phyloP scores from a whole-genome alignment of 2,329 filamentous ascomycete genomes.

The Cladorrhinum sp. region DNA sequence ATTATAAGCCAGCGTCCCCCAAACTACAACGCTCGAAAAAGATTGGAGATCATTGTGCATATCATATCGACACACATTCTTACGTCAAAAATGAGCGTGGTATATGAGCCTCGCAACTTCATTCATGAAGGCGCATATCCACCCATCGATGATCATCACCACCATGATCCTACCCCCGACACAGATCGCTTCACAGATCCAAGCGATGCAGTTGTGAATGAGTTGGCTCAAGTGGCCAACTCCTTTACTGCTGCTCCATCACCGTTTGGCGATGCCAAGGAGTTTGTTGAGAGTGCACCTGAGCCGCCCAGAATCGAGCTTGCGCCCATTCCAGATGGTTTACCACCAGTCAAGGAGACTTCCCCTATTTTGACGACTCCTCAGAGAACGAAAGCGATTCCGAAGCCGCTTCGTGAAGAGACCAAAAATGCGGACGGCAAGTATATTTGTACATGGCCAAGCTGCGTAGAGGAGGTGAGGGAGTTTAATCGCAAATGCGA shows the following conservation, averaged over 20 bases:
- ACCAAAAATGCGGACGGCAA: constrained; percentile 68
- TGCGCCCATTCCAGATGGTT: constrained; percentile 21
- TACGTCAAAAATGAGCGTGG: constrained; percentile 36
- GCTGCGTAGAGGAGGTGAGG: constrained; percentile 63
- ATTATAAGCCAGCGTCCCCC: not conserved
- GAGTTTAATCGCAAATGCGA: constrained; percentile 83
- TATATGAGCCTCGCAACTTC: constrained; percentile 50
- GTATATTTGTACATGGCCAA: constrained; percentile 68
- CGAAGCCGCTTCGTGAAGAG: constrained; percentile 57
- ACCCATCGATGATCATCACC: constrained; percentile 40
- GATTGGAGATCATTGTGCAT: not conserved
- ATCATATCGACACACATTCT: not conserved
- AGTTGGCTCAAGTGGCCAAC: constrained; percentile 34
- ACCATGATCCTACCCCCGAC: constrained; percentile 36
- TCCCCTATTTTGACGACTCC: constrained; percentile 29
- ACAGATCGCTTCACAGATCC: constrained; percentile 40
- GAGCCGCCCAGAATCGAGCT: constrained; percentile 38
- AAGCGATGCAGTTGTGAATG: constrained; percentile 33
- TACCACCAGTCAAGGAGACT: constrained; percentile 28
- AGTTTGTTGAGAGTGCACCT: constrained; percentile 14
- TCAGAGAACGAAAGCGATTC: constrained; percentile 51
- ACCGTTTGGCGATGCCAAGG: not conserved
- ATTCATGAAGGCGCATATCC: constrained; percentile 49
- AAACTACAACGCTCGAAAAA: not conserved
- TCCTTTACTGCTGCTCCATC: not conserved